Evolutionary conservation across 306 rosid genomes (phyloP).

Genomic region (Malus orientalis): DNA sequence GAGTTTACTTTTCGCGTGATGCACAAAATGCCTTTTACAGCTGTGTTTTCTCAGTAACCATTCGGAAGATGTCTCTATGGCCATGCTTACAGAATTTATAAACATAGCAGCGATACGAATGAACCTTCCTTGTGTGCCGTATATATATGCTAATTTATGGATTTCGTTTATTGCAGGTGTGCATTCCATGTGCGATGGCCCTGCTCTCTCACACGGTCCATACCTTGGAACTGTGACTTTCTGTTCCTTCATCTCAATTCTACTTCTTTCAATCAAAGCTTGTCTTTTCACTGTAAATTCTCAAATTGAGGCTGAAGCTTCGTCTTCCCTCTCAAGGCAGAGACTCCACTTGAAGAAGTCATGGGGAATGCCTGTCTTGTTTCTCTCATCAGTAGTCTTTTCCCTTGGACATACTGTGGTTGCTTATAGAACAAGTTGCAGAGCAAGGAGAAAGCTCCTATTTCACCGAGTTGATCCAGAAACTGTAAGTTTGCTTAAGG

Average conservation of each 20-base stretch:
- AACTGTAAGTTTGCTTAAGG: constrained; percentile 48
- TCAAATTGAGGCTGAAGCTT: constrained; percentile 78
- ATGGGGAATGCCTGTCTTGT: constrained; percentile 98
- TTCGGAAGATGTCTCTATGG: neutral
- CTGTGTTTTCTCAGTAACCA: neutral
- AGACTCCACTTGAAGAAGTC: constrained; percentile 89
- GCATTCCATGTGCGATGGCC: constrained; percentile 84
- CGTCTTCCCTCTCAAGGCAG: constrained; percentile 64
- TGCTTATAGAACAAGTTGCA: constrained; percentile 96
- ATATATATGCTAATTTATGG: neutral
- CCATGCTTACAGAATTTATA: neutral
- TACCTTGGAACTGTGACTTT: constrained; percentile 90
- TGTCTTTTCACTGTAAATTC: constrained; percentile 83
- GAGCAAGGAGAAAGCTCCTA: constrained; percentile 83
- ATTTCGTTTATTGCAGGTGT: constrained; percentile 52
- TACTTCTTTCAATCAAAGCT: constrained; percentile 77
- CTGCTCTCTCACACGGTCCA: constrained; percentile 93
- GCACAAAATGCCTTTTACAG: neutral
- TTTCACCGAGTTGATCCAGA: constrained; percentile 91
- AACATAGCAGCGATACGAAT: neutral
- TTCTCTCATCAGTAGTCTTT: constrained; percentile 86
- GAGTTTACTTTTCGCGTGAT: neutral
- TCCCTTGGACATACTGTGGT: constrained; percentile 95
- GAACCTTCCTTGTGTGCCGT: neutral
- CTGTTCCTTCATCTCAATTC: constrained; percentile 64